Evolutionary conservation across 495 filamentous ascomycete genomes (phyloP).

Genomic region (Daldinia childiae): DNA sequence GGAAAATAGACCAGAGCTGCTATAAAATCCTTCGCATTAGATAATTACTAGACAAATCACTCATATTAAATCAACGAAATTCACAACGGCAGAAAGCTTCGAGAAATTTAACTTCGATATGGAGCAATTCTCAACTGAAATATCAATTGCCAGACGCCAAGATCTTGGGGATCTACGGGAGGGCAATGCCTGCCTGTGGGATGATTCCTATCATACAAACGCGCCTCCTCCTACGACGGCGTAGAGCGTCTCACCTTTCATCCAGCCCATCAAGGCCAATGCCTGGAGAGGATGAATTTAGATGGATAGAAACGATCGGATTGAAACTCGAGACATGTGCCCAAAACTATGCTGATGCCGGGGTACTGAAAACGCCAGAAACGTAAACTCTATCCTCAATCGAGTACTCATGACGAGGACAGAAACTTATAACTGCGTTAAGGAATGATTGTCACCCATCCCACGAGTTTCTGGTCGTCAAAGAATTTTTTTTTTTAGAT

Average conservation of each 20-base stretch:
- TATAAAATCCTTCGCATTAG: not conserved
- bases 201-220: slow-evolving; percentile 41
- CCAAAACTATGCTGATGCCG: slow-evolving; percentile 16
- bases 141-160: slow-evolving; percentile 39
- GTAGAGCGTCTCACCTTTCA: slow-evolving; percentile 26
- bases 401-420: slow-evolving; percentile 17
- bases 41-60: not conserved
- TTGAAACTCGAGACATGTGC: slow-evolving; percentile 42
- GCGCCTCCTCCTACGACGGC: slow-evolving; percentile 19
- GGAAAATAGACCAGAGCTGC: not conserved
- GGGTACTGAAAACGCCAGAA: not conserved
- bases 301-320: slow-evolving; percentile 23
- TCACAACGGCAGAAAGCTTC: not conserved
- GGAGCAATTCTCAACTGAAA: slow-evolving; percentile 32
- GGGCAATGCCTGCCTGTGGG: slow-evolving; percentile 19
- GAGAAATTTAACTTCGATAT: not conserved
- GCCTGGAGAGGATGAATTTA: slow-evolving; percentile 31
- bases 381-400: slow-evolving; percentile 27
- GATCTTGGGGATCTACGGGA: slow-evolving; percentile 34
- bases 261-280: slow-evolving; percentile 18
- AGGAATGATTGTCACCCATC: not conserved
- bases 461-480: not conserved
- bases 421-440: not conserved
- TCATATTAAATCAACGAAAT: not conserved
- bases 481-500: not conserved